Evolutionary conservation across 2,329 filamentous ascomycete species (phyloP), one percentile per base, ranked within the genome.

Genomic region (Sclerotinia trifoliorum): DNA sequence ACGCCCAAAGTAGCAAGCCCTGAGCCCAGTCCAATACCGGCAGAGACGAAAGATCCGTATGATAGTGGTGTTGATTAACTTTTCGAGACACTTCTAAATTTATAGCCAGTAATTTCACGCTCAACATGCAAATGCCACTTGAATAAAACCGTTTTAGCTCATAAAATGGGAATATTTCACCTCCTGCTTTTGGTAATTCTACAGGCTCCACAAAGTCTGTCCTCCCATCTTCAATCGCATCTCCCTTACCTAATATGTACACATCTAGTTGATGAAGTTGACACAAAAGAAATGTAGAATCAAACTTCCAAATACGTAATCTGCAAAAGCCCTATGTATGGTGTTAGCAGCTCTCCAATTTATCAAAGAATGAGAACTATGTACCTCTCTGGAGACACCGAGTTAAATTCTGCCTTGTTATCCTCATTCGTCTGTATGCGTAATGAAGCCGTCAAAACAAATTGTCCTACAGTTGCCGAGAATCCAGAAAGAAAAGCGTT

Each of bases 261-360:
- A 70, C 64, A 71, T 56, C 83, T 85, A 99, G 86, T 99, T 99
- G 84, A 99, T 98, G 81, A 99, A 99, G 86, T 99, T 99, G 79
- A 98, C 89, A 81, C 94, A 97, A 85, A 99, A 99, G 83, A 98
- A 97, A 83, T 99, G 95, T 79, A 98, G 82, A 78, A 98, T 92
- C 79, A 99, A 80, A 80, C 94, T 97, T 79, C 94, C 95, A 75
- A 97, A 92, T 70, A 99, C 85, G 78, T 91, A 99, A 82, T 99
- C 95, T 78, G 95, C 94, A 80, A 99, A 99, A 51, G 95, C 94
- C 79, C 93, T 96, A 11, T 24, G 74, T 68, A 67, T 32, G 21
- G 63, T 48, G 55, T 74, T 68, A 77, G 71, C 66, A 58, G 57
- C 42, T 10, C 21, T 55, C 17, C 17, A 42, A 62, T 39, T 68